These are phyloP conservation scores for Phytophthora colocasiae DNA, from an alignment of 352 stramenopile species.

Conservation along the genomic window DNA sequence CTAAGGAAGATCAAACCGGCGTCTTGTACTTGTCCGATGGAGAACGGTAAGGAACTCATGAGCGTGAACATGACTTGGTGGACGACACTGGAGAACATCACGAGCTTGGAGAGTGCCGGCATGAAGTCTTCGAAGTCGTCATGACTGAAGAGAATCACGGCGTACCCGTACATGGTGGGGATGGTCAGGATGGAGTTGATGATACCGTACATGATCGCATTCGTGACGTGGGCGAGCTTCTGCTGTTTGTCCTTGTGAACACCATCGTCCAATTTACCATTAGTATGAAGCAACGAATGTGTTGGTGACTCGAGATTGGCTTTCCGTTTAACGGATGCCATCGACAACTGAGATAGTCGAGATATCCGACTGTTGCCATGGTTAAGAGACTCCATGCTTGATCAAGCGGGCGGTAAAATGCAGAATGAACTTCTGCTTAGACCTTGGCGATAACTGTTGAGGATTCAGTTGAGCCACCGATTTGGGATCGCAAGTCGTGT, in stretches of 20 bases:
- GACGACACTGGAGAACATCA: slow-evolving; percentile 94
- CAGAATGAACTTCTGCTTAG: slow-evolving; percentile 11
- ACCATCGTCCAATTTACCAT: slow-evolving; percentile 10
- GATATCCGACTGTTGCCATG: slow-evolving; percentile 17
- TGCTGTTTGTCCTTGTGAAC: background rate
- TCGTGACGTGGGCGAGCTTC: slow-evolving; percentile 52
- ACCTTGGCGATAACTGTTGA: too few relatives aligned
- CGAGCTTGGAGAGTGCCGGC: slow-evolving; percentile 95
- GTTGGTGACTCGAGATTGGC: slow-evolving; percentile 28
- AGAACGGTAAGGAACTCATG: slow-evolving; percentile 94
- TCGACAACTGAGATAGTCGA: slow-evolving; percentile 22
- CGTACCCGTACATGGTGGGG: slow-evolving; percentile 95
- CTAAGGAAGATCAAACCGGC: slow-evolving; percentile 98
- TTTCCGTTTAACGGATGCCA: slow-evolving; percentile 21
- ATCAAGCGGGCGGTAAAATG: slow-evolving; percentile 1
- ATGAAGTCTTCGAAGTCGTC: slow-evolving; percentile 87
- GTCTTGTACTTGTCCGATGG: slow-evolving; percentile 98
- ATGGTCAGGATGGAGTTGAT: slow-evolving; percentile 95
- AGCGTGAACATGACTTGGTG: slow-evolving; percentile 92
- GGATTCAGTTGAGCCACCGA: too few relatives aligned
- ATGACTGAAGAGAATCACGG: slow-evolving; percentile 95
- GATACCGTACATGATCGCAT: slow-evolving; percentile 84
- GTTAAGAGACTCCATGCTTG: slow-evolving; percentile 8
- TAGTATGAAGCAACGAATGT: slow-evolving; percentile 34
- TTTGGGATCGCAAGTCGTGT: too few relatives aligned